Base-by-base conservation (phyloP, 2,329 filamentous ascomycete species). In the Cytospora chrysosperma region DNA sequence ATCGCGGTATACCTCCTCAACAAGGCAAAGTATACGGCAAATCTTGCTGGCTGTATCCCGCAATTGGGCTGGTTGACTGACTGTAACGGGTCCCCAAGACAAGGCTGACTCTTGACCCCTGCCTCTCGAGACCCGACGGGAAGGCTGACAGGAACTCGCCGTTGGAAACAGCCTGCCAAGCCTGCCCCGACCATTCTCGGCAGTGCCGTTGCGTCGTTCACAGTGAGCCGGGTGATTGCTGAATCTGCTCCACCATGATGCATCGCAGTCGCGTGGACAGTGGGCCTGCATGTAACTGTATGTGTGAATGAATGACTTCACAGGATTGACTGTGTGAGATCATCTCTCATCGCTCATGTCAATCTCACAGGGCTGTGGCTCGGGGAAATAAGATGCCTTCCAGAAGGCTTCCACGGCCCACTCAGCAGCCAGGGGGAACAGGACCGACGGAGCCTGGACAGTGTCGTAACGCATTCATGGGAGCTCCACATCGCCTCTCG, bases 241-340 rank as follows among this genome's bases (percentile, higher is more conserved):
- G 26, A 52, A 32, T 50, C 40, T 30, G 43, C 53, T 47, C 62
- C 62, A 63, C 62, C 15, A 30, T 28, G 32, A 26, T 61, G 59
- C 63, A 65, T 65, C 26, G 43, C 53, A 28, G 59, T 65, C 63
- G 59, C 63, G 59, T 65, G 63, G 63, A 54, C 17, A 40, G 63
- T 62, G 63, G 63, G 55, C 53, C 63, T 47, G 40, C 26, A 62
- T 58, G 55, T 54, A 37, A 59, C 59, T 54, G 56, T 32, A n/a
- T n/a, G n/a, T 10, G 30, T 49, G 63, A 59, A 55, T 58, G 32
- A 59, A 65, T 65, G 54, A 28, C 51, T 24, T 56, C 59, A 40
- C 34, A 54, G 32, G 63, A 53, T 26, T 6, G 19, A 24, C 27
- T 34, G 58, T 61, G 28, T n/a, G n/a, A 49, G 54, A 61, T 55